A percentile compares a stretch with the other conserved stretches of the same genome.
phyloP scores from a whole-genome alignment of 768 basidiomycete genomes.

The Naganishia onofrii region DNA sequence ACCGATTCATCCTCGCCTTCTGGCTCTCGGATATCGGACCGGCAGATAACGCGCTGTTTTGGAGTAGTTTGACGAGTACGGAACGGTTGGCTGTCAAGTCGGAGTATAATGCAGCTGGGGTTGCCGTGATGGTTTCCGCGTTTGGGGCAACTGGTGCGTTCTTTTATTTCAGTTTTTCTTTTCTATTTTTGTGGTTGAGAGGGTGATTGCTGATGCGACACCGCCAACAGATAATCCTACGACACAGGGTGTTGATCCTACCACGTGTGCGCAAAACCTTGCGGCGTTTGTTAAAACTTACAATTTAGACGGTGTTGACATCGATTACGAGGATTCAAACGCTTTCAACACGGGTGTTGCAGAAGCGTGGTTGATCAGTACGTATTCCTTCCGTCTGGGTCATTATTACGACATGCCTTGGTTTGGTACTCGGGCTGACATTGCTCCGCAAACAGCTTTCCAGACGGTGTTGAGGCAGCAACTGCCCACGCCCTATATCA shows the following conservation, averaged over 20 bases:
- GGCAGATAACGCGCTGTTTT: slow-evolving; percentile 38
- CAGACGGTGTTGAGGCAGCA: slow-evolving; percentile 44
- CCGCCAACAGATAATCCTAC: slow-evolving; percentile 59
- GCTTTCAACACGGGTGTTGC: slow-evolving; percentile 46
- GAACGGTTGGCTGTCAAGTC: slow-evolving; percentile 53
- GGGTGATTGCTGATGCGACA: neutral
- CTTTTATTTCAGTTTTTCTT: too few relatives aligned
- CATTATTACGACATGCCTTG: neutral
- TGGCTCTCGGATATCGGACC: slow-evolving; percentile 48
- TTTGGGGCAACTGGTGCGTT: slow-evolving; percentile 59
- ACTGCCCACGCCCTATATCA: slow-evolving; percentile 46
- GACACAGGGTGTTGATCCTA: slow-evolving; percentile 61
- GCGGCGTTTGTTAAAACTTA: slow-evolving; percentile 66
- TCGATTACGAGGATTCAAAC: slow-evolving; percentile 61
- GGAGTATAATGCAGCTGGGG: slow-evolving; percentile 62
- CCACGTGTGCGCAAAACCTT: slow-evolving; percentile 63
- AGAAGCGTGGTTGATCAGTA: slow-evolving; percentile 47
- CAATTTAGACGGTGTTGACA: slow-evolving; percentile 67
- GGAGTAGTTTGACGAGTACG: slow-evolving; percentile 2
- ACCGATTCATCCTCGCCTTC: slow-evolving; percentile 51
- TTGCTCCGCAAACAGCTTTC: slow-evolving; percentile 34
- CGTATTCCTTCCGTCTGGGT: neutral
- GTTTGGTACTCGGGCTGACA: neutral
- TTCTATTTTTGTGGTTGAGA: neutral
- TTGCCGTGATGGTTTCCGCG: slow-evolving; percentile 64